Percentiles rank a stretch among this genome's conserved stretches.
phyloP scores from a whole-genome alignment of 345 rosid species.

The Eucalyptus viminalis region DNA sequence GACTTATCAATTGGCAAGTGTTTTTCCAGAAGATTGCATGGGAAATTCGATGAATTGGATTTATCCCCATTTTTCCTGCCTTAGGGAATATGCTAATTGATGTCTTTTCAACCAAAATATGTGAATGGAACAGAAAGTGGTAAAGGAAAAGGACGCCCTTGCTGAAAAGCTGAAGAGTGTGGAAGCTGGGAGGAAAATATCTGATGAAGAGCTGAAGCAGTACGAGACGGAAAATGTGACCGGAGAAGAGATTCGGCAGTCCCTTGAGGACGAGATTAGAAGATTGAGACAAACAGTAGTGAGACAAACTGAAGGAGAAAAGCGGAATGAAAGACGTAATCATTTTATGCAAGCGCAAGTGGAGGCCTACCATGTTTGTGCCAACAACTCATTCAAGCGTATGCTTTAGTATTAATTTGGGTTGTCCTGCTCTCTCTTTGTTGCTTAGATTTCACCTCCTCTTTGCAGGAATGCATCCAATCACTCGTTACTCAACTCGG shows the following conservation, averaged over 20 bases:
- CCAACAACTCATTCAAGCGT: not conserved
- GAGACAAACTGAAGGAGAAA: conserved; percentile 86
- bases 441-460: not conserved
- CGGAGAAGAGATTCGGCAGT: no score
- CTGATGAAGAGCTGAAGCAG: no score
- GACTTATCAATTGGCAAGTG: not conserved
- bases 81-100: not conserved
- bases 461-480: conserved; percentile 79
- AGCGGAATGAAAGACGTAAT: conserved; percentile 83
- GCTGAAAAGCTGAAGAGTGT: no score
- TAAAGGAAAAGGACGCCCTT: conserved; percentile 85
- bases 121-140: conserved; percentile 54
- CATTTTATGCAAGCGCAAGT: conserved; percentile 86
- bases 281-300: no score
- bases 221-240: no score
- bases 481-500: conserved; percentile 57
- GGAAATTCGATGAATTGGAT: not conserved
- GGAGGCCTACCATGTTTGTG: conserved; percentile 81
- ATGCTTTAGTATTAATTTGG: not conserved
- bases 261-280: no score
- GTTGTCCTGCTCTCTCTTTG: not conserved
- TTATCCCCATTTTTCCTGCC: not conserved
- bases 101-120: not conserved
- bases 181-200: no score
- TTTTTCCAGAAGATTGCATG: not conserved